Evolutionary conservation across 1,284 basidiomycete species (phyloP), one percentile per base, ranked within the genome.

Genomic region (Puccinia polysora): DNA sequence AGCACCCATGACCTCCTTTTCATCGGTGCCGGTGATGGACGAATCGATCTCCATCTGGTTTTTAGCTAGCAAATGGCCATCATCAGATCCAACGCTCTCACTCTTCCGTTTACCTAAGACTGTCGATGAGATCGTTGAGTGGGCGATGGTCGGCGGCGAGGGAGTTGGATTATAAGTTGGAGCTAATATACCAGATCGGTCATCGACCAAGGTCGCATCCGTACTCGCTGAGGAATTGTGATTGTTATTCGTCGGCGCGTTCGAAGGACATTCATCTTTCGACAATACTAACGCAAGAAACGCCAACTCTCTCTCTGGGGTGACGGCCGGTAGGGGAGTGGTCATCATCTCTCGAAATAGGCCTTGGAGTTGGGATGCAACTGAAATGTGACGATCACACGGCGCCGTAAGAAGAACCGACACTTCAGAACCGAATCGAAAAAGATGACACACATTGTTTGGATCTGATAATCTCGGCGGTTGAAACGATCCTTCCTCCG

Each of bases 221-320:
- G 88, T 89, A 77, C 89, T 88, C 75, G 89, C 87, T 18, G 88
- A 89, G n/a, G 87, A 85, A 76, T 88, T 88, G 4, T 88, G 88
- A 52, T 86, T 70, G 84, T 84, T 76, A 56, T 69, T 47, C 52
- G 36, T 50, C 34, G 1, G 50, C 47, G 20, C 45, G 3, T 60
- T 58, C 30, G 74, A 73, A 14, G 75, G 67, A 64, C 90, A 89
- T 79, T 94, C 91, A 75, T 93, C 90, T 77, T 89, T 86, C 2
- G 90, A 89, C 2, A 91, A 91, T 20, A 95, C 88, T 18, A 96
- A 84, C 0, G 92, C 92, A n/a, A 96, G 84, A 78, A 94, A 93
- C 7, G 92, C 92, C 12, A 96, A 84, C 77, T 94, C 90, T 55
- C 91, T 82, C 4, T 87, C 86, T 0, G 91, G 91, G 0, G 89